These are phyloP conservation scores for Medicago lupulina DNA, from an alignment of 306 rosid species.

Conservation along the genomic window DNA sequence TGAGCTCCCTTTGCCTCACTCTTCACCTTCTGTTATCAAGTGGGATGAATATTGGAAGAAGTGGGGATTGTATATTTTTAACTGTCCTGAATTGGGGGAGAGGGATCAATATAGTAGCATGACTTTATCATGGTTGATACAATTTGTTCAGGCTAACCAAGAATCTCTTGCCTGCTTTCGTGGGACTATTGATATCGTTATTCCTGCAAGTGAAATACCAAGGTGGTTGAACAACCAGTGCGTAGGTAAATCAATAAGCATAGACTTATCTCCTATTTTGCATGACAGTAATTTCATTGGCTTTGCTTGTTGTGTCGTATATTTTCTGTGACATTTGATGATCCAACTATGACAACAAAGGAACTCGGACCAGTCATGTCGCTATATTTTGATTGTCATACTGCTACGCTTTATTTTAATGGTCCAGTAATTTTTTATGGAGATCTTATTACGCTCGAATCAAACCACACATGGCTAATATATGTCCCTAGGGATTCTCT, in stretches of 20 bases:
- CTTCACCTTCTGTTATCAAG: not conserved
- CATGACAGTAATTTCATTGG: not conserved
- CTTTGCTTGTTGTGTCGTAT: not conserved
- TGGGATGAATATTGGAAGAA: not conserved
- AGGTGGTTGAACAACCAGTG: not conserved
- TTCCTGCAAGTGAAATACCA: constrained; percentile 22
- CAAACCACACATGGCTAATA: not conserved
- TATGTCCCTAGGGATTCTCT: not conserved
- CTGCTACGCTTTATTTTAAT: no score
- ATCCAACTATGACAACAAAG: not conserved
- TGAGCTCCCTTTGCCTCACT: not conserved
- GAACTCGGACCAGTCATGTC: no score
- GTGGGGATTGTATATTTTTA: not conserved
- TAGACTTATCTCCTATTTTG: not conserved
- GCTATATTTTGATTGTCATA: no score
- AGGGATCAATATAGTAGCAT: not conserved
- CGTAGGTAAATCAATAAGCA: not conserved
- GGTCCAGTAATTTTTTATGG: no score
- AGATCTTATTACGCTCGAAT: no score
- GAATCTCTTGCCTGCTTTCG: not conserved
- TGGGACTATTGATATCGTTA: not conserved
- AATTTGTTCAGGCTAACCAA: not conserved
- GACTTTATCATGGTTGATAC: not conserved
- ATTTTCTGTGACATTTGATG: not conserved
- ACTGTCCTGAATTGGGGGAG: not conserved